Evolutionary conservation across 2,329 filamentous ascomycete genomes (phyloP), one percentile per base, ranked within the genome.

Genomic region (Pyricularia pennisetigena): DNA sequence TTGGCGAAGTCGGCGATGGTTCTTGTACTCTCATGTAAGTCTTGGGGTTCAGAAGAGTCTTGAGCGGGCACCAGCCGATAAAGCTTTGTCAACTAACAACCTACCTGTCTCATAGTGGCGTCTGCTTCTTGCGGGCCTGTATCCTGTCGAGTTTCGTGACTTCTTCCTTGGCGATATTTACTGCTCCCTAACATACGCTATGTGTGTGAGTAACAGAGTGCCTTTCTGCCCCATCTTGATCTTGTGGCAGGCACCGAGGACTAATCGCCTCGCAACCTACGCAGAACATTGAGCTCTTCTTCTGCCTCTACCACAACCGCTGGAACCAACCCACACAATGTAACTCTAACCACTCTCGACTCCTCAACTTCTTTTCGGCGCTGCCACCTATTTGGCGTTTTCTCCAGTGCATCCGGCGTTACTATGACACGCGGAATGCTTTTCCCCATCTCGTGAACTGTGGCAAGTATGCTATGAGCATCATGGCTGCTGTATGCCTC

Each of bases 131-230:
- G 92, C 94, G 16, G 94, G 94, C 4, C 77, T 97, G 24, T 97
- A 96, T 74, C 93, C 93, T 1, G 95, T 99, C 66, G 94, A 98
- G 76, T 99, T 98, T 77, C 88, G 94, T 69, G 95, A 99, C 78
- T 98, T 99, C 80, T 98, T 97, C 78, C 85, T 98, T 0, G 95
- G 95, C 67, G 95, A 99, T 76, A 97, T 98, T 83, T 97, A 97
- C 78, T 98, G 94, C 78, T 98, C 95, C 2, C 83, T 97, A 68
- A 97, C 94, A 6, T 99, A 99, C 78, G 86, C 90, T 20, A 92
- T 92, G 78, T 90, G 92, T 70, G 92, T 94, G 83, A 81, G 90
- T 86, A 7, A 2, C 29, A 20, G 9, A 3, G 20, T 24, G 28
- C 29, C 2, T 65, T 30, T 4, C 29, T 41, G n/a, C 8, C 5